phyloP scores from a whole-genome alignment of 2,329 filamentous ascomycete species.

The Neurospora sp. region DNA sequence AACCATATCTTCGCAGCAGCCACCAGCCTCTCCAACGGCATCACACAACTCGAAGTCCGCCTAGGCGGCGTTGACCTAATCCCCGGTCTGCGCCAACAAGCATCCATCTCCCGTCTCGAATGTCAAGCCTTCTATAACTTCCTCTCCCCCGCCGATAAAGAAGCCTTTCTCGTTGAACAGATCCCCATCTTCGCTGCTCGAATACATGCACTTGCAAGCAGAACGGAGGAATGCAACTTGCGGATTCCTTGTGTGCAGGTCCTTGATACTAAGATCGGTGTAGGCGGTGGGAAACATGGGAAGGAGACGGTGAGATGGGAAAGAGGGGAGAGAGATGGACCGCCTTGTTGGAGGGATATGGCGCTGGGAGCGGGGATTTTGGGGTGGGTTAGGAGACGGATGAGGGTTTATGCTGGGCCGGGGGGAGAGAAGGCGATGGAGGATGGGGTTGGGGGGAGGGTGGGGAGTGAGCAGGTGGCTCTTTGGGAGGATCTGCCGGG shows the following conservation, averaged over 20 bases:
- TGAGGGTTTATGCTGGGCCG: background rate
- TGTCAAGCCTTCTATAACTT: background rate
- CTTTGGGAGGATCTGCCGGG: background rate
- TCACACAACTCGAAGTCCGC: background rate
- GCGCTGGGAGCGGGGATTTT: background rate
- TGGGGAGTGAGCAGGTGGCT: background rate
- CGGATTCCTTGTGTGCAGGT: background rate
- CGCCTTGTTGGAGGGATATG: background rate
- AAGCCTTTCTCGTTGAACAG: background rate
- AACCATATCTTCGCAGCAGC: background rate
- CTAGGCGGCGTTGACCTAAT: background rate
- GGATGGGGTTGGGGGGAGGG: background rate
- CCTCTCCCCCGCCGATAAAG: background rate
- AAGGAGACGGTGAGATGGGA: background rate
- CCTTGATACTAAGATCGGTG: background rate
- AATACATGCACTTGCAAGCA: background rate
- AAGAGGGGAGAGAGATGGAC: background rate
- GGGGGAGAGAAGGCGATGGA: background rate
- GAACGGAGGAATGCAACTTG: background rate
- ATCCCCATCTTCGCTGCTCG: background rate
- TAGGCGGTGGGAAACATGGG: background rate
- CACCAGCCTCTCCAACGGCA: background rate
- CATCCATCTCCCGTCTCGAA: background rate
- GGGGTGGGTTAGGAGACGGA: background rate
- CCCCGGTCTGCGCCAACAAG: background rate